Percentiles rank a stretch among this genome's conserved stretches.
Conservation (phyloP, 75 land plant genomes). For the Azolla pinnata region DNA sequence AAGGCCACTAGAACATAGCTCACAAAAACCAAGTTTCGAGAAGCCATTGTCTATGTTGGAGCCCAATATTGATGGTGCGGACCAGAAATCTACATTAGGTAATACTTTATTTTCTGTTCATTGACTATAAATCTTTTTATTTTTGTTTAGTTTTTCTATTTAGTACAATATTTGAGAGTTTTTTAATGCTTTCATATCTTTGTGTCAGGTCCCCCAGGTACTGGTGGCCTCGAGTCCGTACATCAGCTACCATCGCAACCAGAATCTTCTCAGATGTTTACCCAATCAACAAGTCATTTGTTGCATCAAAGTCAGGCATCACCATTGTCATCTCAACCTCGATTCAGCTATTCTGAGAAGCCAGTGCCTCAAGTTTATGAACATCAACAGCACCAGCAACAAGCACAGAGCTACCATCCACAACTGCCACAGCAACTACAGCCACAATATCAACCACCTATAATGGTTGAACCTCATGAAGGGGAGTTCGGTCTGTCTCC, state of each 20-base stretch:
- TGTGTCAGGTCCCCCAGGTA: not conserved
- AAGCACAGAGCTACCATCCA: conserved; percentile 15
- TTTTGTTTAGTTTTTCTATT: too few relatives aligned
- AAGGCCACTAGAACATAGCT: too few relatives aligned
- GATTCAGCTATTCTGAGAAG: conserved; percentile 18
- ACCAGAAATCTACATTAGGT: too few relatives aligned
- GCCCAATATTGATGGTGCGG: too few relatives aligned
- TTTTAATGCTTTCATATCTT: too few relatives aligned
- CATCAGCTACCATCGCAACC: conserved; percentile 7
- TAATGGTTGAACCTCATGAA: conserved; percentile 28
- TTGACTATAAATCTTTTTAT: too few relatives aligned
- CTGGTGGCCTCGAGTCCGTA: too few relatives aligned
- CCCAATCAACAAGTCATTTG: not conserved
- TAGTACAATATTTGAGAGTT: too few relatives aligned
- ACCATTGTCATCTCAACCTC: conserved; percentile 10
- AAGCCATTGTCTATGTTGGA: too few relatives aligned
- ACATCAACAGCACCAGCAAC: conserved; percentile 19
- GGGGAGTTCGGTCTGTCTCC: conserved; percentile 10
- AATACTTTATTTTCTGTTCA: too few relatives aligned
- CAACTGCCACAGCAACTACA: conserved; percentile 27
- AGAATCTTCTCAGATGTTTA: conserved; percentile 1
- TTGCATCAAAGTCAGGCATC: not conserved
- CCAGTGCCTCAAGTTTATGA: conserved; percentile 32
- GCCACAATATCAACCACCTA: conserved; percentile 30
- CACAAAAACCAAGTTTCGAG: too few relatives aligned